Conservation (phyloP, 2,329 filamentous ascomycete species). For the Aaosphaeria pasadenensis region DNA sequence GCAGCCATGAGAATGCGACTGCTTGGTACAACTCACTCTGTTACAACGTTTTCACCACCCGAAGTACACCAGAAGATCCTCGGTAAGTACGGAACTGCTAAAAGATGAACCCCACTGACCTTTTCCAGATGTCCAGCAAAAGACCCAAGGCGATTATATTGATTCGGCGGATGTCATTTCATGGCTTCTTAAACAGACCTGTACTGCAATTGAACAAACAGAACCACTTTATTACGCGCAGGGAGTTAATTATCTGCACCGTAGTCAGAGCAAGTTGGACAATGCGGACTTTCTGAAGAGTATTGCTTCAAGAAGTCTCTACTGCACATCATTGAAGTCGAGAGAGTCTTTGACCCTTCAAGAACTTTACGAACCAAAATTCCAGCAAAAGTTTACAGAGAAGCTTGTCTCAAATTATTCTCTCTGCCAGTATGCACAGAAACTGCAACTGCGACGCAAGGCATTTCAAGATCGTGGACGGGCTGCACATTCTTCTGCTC, state of each 20-base stretch:
- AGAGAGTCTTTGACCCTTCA: conserved; percentile 57
- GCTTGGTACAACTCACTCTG: conserved; percentile 54
- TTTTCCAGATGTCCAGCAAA: conserved; percentile 33
- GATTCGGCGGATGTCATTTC: conserved; percentile 53
- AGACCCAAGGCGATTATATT: conserved; percentile 20
- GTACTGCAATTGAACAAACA: conserved; percentile 57
- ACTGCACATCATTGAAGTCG: conserved; percentile 47
- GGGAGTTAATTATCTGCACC: conserved; percentile 58
- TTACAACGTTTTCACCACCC: conserved; percentile 54
- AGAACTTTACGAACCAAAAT: conserved; percentile 53
- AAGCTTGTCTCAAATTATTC: conserved; percentile 14
- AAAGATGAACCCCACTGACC: not conserved
- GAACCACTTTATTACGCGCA: conserved; percentile 59
- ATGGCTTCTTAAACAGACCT: conserved; percentile 66
- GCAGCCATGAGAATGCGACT: conserved; percentile 66
- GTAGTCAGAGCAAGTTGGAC: conserved; percentile 48
- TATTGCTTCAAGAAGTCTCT: conserved; percentile 33
- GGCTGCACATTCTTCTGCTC: conserved; percentile 46
- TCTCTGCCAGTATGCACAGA: conserved; percentile 28
- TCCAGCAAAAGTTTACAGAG: conserved; percentile 4
- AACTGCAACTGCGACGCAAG: conserved; percentile 35
- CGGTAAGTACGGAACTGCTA: conserved; percentile 15
- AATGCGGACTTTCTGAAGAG: conserved; percentile 43
- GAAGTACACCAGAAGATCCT: conserved; percentile 63
- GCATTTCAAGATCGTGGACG: conserved; percentile 45